Evolutionary conservation across 2,329 filamentous ascomycete genomes (phyloP).

Genomic region (Fusarium nurragi): DNA sequence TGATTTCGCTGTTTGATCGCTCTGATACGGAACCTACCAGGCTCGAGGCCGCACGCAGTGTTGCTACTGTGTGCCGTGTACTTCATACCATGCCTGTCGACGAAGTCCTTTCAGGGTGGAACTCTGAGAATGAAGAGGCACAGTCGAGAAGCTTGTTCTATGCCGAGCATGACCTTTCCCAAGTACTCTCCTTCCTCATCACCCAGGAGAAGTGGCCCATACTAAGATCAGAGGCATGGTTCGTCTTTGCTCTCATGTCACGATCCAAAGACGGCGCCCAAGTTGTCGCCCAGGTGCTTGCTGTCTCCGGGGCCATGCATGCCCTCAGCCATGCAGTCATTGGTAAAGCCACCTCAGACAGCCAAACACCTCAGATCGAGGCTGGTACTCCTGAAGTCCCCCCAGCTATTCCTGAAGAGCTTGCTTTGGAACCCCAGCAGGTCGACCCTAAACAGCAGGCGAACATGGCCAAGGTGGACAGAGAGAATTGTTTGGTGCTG

Average conservation of each 20-base stretch:
- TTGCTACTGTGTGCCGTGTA: slow-evolving; percentile 63
- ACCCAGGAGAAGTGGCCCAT: slow-evolving; percentile 67
- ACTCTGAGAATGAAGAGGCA: slow-evolving; percentile 26
- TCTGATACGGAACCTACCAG: slow-evolving; percentile 62
- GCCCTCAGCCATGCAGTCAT: slow-evolving; percentile 61
- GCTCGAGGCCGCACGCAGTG: slow-evolving; percentile 66
- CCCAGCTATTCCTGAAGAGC: slow-evolving; percentile 44
- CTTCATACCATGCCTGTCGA: slow-evolving; percentile 56
- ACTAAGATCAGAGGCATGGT: slow-evolving; percentile 69
- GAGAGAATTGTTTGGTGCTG: slow-evolving; percentile 70
- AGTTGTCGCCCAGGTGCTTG: slow-evolving; percentile 56
- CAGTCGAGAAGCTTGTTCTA: slow-evolving; percentile 55
- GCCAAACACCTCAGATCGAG: slow-evolving; percentile 36
- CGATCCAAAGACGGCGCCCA: slow-evolving; percentile 60
- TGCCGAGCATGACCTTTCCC: slow-evolving; percentile 53
- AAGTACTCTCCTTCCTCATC: slow-evolving; percentile 61
- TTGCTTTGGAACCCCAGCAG: slow-evolving; percentile 59
- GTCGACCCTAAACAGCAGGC: slow-evolving; percentile 55
- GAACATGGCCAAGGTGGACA: slow-evolving; percentile 61
- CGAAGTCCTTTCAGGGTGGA: slow-evolving; percentile 49
- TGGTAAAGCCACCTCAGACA: slow-evolving; percentile 47
- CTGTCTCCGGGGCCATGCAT: slow-evolving; percentile 54
- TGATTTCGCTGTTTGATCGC: slow-evolving; percentile 52
- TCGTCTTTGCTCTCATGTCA: slow-evolving; percentile 69
- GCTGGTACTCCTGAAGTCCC: slow-evolving; percentile 15